A percentile compares a stretch with the other conserved stretches of the same genome.
Conservation (phyloP, 2,329 filamentous ascomycete genomes). For the Dothistroma pini region DNA sequence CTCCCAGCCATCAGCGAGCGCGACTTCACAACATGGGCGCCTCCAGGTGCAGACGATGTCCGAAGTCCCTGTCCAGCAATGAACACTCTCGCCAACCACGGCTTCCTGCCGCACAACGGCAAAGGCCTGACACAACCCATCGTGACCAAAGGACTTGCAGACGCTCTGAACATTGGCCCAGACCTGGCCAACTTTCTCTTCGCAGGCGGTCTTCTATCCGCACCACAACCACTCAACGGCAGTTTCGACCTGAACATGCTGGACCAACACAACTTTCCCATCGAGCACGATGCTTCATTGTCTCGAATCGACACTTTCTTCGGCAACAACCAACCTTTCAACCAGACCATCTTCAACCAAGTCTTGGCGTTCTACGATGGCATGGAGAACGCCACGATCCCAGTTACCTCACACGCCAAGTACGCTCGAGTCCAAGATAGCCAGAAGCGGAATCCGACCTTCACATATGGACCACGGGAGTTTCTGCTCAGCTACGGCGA, state of each 20-base stretch:
- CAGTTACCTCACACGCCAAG: conserved; percentile 29
- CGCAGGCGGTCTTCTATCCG: conserved; percentile 21
- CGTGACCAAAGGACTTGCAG: conserved; percentile 21
- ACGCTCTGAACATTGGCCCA: conserved; percentile 25
- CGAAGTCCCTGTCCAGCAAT: conserved; percentile 12
- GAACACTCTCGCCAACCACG: conserved; percentile 15
- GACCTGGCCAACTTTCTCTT: conserved; percentile 26
- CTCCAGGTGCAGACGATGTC: background rate
- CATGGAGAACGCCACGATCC: conserved; percentile 28
- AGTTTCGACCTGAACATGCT: conserved; percentile 29
- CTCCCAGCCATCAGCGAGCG: background rate
- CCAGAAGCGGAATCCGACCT: conserved; percentile 28
- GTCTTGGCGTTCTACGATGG: conserved; percentile 29
- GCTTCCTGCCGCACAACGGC: conserved; percentile 26
- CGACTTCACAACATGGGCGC: background rate
- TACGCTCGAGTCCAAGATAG: conserved; percentile 31
- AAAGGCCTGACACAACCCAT: conserved; percentile 24
- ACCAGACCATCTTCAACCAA: conserved; percentile 32
- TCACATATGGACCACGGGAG: conserved; percentile 33
- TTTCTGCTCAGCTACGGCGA: conserved; percentile 38
- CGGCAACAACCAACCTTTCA: conserved; percentile 36
- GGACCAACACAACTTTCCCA: conserved; percentile 34
- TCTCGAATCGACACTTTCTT: conserved; percentile 35
- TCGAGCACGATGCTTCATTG: conserved; percentile 39
- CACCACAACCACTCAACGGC: conserved; percentile 2